These are phyloP conservation scores for Apiotrichum gamsii DNA, from an alignment of 1,284 basidiomycete species.

Conservation along the genomic window DNA sequence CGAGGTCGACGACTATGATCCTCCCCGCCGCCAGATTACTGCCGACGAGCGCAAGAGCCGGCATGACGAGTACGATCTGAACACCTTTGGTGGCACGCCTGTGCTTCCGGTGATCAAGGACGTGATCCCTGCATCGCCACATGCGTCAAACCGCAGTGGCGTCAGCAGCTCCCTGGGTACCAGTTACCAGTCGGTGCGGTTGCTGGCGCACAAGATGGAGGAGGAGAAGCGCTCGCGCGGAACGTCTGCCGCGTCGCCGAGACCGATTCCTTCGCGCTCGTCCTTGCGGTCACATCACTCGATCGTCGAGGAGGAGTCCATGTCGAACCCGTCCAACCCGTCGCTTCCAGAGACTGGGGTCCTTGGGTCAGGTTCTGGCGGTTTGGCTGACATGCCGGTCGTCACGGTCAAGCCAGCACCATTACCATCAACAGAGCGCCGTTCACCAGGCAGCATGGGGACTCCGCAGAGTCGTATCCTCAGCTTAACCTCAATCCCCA, in stretches of 20 bases:
- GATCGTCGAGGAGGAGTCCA: conserved; percentile 10
- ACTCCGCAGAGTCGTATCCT: conserved; percentile 1
- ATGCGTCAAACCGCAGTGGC: conserved; percentile 1
- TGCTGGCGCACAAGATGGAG: conserved; percentile 23
- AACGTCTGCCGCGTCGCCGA: not conserved
- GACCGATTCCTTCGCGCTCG: conserved; percentile 2
- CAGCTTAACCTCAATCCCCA: conserved; percentile 7
- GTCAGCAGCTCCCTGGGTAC: conserved; percentile 10
- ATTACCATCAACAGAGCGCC: not conserved
- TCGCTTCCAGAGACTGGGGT: conserved; percentile 4
- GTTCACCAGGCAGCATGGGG: not conserved
- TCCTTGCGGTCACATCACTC: conserved; percentile 2
- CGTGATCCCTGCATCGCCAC: not conserved
- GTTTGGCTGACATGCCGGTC: conserved; percentile 15
- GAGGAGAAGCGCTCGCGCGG: conserved; percentile 10
- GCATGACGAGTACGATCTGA: conserved; percentile 35
- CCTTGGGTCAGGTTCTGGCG: not conserved
- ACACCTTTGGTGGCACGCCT: conserved; percentile 22
- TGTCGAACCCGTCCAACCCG: conserved; percentile 2
- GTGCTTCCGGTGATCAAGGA: not conserved
- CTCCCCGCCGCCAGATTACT: conserved; percentile 13
- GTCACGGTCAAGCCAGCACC: not conserved
- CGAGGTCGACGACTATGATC: conserved; percentile 34
- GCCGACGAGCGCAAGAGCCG: conserved; percentile 25
- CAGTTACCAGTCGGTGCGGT: conserved; percentile 39